A percentile compares a stretch with the other conserved stretches of the same genome.
Evolutionary conservation across 2,329 filamentous ascomycete genomes (phyloP).

Genomic region (Helotiales sp.): DNA sequence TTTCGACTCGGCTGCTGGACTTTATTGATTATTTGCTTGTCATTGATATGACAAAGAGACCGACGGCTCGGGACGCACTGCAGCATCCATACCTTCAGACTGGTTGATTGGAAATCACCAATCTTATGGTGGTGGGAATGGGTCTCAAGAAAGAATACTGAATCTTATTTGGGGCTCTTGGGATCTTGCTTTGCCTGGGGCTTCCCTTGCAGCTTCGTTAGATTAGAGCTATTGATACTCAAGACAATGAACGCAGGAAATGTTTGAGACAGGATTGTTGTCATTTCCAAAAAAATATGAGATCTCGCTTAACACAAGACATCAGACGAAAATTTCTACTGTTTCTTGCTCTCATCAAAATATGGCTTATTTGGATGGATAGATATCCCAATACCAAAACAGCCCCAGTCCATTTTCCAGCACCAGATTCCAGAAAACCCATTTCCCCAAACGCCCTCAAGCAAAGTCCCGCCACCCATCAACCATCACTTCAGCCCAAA

Average conservation of each 20-base stretch:
- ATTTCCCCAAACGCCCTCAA: background rate
- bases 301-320: background rate
- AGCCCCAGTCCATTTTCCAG: background rate
- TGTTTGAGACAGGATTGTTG: background rate
- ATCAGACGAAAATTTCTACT: background rate
- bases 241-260: background rate
- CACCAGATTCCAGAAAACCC: background rate
- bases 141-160: too few species aligned
- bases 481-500: constrained; percentile 17
- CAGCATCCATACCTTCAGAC: background rate
- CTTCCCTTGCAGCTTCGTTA: background rate
- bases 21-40: background rate
- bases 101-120: too few species aligned
- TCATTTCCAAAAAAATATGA: constrained; percentile 3
- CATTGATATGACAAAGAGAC: background rate
- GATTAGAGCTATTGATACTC: background rate
- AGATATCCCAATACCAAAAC: background rate
- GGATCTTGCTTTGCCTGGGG: too few species aligned
- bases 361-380: background rate
- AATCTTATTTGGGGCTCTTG: background rate
- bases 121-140: too few species aligned
- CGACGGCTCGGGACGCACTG: background rate
- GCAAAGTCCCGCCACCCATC: background rate
- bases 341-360: background rate
- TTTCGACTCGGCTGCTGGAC: background rate